Percentiles rank a stretch among this genome's conserved stretches.
Conservation (phyloP, 2,329 filamentous ascomycete species). For the Leptographium lundbergii region DNA sequence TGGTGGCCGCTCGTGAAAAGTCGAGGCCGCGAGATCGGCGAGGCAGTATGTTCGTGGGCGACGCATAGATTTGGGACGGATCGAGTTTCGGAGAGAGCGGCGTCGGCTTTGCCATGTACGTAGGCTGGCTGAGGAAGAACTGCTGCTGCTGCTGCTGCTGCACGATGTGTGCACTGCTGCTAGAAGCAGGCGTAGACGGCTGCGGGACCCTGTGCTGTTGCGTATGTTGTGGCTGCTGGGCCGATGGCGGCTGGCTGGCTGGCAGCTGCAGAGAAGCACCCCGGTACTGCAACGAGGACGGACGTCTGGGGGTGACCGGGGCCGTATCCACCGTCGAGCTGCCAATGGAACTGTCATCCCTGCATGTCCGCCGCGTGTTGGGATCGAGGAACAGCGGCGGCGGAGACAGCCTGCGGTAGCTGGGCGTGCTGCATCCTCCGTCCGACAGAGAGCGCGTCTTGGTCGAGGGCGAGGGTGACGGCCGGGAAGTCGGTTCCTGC, state of each 20-base stretch:
- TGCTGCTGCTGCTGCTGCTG: constrained; percentile 9
- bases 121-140: constrained; percentile 20
- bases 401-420: constrained; percentile 33
- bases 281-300: constrained; percentile 47
- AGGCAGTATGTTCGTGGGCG: constrained; percentile 76
- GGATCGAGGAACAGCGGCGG: constrained; percentile 41
- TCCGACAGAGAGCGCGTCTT: constrained; percentile 56
- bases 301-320: constrained; percentile 62
- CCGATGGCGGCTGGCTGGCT: neutral
- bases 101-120: constrained; percentile 33
- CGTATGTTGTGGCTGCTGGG: neutral
- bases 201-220: neutral
- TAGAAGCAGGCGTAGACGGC: constrained; percentile 6
- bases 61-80: constrained; percentile 71
- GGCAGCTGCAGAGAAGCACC: constrained; percentile 58
- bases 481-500: neutral
- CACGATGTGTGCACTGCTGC: constrained; percentile 10
- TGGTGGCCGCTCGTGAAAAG: constrained; percentile 86
- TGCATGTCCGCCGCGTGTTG: constrained; percentile 39
- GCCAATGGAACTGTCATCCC: constrained; percentile 52
- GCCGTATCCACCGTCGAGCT: constrained; percentile 19
- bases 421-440: constrained; percentile 37
- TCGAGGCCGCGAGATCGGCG: constrained; percentile 82
- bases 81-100: constrained; percentile 82
- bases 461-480: constrained; percentile 26